Evolutionary conservation across 768 basidiomycete genomes (phyloP).

Genomic region (Tulasnella sp.): DNA sequence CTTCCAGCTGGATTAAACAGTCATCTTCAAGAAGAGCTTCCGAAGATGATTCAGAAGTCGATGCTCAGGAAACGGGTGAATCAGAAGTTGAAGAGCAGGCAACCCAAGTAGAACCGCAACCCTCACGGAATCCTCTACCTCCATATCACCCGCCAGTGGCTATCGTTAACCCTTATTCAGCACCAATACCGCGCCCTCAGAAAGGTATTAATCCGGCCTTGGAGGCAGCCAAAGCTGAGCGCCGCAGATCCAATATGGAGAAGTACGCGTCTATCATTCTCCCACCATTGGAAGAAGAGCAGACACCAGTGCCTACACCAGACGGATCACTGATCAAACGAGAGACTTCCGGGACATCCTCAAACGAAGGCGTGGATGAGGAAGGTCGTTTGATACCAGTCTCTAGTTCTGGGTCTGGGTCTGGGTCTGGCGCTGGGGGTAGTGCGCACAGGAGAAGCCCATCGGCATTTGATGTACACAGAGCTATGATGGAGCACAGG

Average conservation of each 20-base stretch:
- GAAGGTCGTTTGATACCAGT: too few species aligned
- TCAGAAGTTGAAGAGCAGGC: too few species aligned
- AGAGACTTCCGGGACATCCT: background rate
- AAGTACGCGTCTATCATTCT: slow-evolving; percentile 47
- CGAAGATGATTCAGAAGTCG: background rate
- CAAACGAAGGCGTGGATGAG: background rate
- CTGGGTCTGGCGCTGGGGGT: background rate
- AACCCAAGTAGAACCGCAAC: too few species aligned
- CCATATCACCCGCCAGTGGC: too few species aligned
- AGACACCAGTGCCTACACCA: slow-evolving; percentile 34
- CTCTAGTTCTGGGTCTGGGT: background rate
- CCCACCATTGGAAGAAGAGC: slow-evolving; percentile 56
- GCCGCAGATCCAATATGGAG: slow-evolving; percentile 49
- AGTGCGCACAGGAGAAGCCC: background rate
- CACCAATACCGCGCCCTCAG: background rate
- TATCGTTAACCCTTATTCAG: too few species aligned
- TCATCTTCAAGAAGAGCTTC: too few species aligned
- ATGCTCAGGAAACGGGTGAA: background rate
- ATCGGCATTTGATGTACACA: slow-evolving; percentile 9
- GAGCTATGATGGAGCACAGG: slow-evolving; percentile 11
- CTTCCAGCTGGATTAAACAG: too few species aligned
- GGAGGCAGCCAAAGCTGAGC: slow-evolving; percentile 33
- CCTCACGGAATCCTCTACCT: too few species aligned
- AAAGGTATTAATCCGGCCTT: slow-evolving; percentile 1
- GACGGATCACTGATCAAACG: slow-evolving; percentile 1